These are phyloP conservation scores for Penicillium sp. DNA, from an alignment of 2,329 filamentous ascomycete genomes.

Conservation along the genomic window DNA sequence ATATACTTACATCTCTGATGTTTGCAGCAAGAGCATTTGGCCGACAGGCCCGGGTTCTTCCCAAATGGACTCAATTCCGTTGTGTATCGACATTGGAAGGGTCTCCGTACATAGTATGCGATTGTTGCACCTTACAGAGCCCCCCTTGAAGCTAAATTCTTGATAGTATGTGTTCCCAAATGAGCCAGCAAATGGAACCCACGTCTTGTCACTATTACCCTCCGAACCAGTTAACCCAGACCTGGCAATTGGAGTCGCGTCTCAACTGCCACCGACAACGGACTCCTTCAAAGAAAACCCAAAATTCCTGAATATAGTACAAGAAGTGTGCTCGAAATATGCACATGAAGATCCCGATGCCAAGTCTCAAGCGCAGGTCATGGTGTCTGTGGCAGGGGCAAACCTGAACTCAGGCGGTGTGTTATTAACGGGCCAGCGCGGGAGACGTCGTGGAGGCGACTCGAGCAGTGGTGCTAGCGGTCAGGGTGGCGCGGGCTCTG, in stretches of 20 bases:
- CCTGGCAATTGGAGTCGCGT: constrained; percentile 55
- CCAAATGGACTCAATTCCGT: constrained; percentile 28
- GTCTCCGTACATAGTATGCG: constrained; percentile 41
- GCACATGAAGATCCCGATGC: constrained; percentile 57
- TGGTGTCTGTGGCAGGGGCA: constrained; percentile 57
- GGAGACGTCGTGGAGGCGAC: constrained; percentile 40
- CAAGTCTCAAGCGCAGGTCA: constrained; percentile 58
- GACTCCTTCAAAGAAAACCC: constrained; percentile 56
- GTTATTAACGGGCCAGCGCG: constrained; percentile 41
- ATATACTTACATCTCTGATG: constrained; percentile 17
- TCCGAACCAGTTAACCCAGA: constrained; percentile 52
- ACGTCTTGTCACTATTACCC: constrained; percentile 57
- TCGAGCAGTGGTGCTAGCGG: constrained; percentile 56
- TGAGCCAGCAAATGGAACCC: constrained; percentile 33
- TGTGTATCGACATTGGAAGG: constrained; percentile 38
- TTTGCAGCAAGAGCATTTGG: constrained; percentile 21
- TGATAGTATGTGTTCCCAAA: constrained; percentile 51
- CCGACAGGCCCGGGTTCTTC: constrained; percentile 18
- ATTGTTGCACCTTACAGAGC: not conserved
- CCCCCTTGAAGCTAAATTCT: constrained; percentile 14
- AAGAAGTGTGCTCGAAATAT: constrained; percentile 54
- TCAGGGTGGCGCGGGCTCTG: constrained; percentile 58
- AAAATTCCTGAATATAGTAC: constrained; percentile 55
- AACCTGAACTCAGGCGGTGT: constrained; percentile 52
- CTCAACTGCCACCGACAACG: constrained; percentile 55